These are phyloP conservation scores for Cyberlindnera lachancei DNA, from an alignment of 805 yeast genomes.

Conservation along the genomic window DNA sequence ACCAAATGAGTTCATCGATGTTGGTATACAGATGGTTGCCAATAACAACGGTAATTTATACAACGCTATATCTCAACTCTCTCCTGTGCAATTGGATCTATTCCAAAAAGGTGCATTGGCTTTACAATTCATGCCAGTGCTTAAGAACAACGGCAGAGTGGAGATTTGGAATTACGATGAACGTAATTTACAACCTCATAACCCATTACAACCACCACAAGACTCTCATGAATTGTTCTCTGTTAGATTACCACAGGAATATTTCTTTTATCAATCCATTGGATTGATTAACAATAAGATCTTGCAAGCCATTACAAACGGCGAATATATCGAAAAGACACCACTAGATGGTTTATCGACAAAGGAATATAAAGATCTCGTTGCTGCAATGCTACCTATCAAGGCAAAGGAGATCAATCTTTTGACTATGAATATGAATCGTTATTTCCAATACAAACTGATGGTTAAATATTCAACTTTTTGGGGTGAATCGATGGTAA, in stretches of 20 bases:
- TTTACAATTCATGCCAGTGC: constrained; percentile 64
- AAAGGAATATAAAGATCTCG: constrained; percentile 49
- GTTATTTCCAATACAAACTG: constrained; percentile 81
- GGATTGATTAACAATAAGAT: constrained; percentile 64
- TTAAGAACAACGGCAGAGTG: constrained; percentile 61
- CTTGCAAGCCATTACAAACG: constrained; percentile 60
- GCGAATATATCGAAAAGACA: constrained; percentile 51
- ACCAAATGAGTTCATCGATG: constrained; percentile 22
- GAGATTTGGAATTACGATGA: constrained; percentile 44
- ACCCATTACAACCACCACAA: constrained; percentile 39
- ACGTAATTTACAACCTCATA: constrained; percentile 3
- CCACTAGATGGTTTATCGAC: constrained; percentile 60
- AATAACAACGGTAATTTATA: constrained; percentile 38
- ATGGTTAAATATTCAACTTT: constrained; percentile 36
- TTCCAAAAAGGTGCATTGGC: constrained; percentile 67
- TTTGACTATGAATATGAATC: constrained; percentile 63
- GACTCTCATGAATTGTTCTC: constrained; percentile 80
- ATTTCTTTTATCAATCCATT: constrained; percentile 69
- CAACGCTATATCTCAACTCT: constrained; percentile 32
- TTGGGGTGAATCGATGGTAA: constrained; percentile 2
- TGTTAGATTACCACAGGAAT: constrained; percentile 79
- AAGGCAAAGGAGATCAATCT: constrained; percentile 60
- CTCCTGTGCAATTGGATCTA: not conserved
- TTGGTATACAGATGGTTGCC: constrained; percentile 33
- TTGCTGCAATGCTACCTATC: constrained; percentile 36